These are phyloP conservation scores for Tritrichomonas foetus DNA, from an alignment of 208 protist genomes.

Conservation along the genomic window DNA sequence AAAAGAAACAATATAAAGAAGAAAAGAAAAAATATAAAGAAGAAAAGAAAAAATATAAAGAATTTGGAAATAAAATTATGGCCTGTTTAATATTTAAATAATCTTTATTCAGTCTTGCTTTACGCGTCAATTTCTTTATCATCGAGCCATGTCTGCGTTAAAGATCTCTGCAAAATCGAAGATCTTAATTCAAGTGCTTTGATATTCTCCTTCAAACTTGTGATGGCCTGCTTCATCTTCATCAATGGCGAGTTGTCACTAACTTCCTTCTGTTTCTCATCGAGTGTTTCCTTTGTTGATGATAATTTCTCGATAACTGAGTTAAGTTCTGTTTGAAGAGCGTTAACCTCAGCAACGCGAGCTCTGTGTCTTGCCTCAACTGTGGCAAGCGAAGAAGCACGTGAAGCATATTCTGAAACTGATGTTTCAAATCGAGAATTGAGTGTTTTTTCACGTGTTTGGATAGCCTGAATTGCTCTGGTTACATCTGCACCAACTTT, in stretches of 20 bases:
- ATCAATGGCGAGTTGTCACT: constrained; percentile 31
- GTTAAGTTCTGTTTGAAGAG: neutral
- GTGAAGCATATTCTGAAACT: neutral
- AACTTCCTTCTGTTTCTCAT: constrained; percentile 18
- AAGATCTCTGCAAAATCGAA: neutral
- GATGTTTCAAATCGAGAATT: neutral
- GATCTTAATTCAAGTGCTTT: neutral
- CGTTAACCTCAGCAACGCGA: neutral
- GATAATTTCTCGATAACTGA: neutral
- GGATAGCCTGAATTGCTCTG: neutral
- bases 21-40: too few species aligned
- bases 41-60: too few species aligned
- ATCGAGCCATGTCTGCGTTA: constrained; percentile 6
- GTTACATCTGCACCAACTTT: constrained; percentile 33
- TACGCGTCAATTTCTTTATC: constrained; percentile 3
- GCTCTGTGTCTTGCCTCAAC: neutral
- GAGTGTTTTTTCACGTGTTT: constrained; percentile 30
- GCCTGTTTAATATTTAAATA: too few species aligned
- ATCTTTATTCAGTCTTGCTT: neutral
- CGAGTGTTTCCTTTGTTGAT: neutral
- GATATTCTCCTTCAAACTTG: neutral
- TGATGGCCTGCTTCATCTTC: neutral
- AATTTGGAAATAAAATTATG: too few species aligned
- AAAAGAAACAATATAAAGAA: too few species aligned
- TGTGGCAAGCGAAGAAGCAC: neutral